phyloP scores from a whole-genome alignment of 2,329 filamentous ascomycete species.

The Trichothecium sympodiale region DNA sequence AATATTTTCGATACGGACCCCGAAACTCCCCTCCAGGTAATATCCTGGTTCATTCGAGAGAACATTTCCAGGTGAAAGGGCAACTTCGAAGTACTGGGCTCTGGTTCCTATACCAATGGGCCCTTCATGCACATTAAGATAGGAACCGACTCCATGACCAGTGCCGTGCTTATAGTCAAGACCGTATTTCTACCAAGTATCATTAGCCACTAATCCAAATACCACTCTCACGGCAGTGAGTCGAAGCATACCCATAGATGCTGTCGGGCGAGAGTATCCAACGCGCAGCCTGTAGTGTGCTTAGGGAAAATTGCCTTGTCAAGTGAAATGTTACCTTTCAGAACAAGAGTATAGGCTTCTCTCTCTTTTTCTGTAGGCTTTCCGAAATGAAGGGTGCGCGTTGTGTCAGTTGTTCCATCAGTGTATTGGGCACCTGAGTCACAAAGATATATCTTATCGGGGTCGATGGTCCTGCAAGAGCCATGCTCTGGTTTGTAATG shows the following conservation, averaged over 20 bases:
- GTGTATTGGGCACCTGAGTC: slow-evolving; percentile 95
- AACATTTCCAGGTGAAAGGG: slow-evolving; percentile 84
- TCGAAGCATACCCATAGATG: slow-evolving; percentile 66
- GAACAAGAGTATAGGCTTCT: slow-evolving; percentile 83
- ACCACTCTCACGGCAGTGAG: background rate
- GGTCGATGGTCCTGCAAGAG: slow-evolving; percentile 73
- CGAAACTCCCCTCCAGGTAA: slow-evolving; percentile 91
- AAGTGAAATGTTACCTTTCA: slow-evolving; percentile 88
- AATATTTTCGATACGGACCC: slow-evolving; percentile 94
- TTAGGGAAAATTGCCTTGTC: slow-evolving; percentile 86
- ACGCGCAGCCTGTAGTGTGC: slow-evolving; percentile 83
- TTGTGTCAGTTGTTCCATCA: slow-evolving; percentile 94
- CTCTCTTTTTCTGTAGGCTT: slow-evolving; percentile 72
- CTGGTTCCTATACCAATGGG: slow-evolving; percentile 93
- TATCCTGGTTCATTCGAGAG: slow-evolving; percentile 94
- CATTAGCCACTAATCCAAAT: background rate
- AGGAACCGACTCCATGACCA: slow-evolving; percentile 90
- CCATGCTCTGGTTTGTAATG: slow-evolving; percentile 87
- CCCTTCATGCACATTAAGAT: slow-evolving; percentile 92
- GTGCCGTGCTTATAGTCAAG: slow-evolving; percentile 95
- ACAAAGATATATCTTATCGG: slow-evolving; percentile 79
- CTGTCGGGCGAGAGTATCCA: slow-evolving; percentile 82
- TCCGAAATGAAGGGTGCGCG: slow-evolving; percentile 85
- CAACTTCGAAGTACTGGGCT: slow-evolving; percentile 82
- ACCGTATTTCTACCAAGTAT: slow-evolving; percentile 39